Base-by-base conservation (phyloP, 176 grass and related monocot genomes). In the Avena eriantha region DNA sequence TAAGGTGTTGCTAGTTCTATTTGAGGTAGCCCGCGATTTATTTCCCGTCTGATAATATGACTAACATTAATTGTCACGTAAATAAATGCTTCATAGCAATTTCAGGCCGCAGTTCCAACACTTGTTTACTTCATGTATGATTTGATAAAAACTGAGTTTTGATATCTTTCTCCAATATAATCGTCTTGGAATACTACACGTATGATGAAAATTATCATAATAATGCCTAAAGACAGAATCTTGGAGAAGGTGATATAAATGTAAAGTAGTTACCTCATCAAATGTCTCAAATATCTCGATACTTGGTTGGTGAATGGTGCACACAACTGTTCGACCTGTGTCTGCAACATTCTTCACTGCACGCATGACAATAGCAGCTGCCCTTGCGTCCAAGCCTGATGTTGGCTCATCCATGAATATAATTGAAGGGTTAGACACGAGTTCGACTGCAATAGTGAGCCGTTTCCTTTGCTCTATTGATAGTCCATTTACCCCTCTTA, bases 251-350 rank as follows among this genome's bases (percentile, higher is more conserved):
- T 29, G 22, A 5, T 75, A 58, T 76, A 58, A 29, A 53, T 59
- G 17, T 43, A 49, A 47, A 34, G 14, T 79, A 26, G 67, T 34
- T 89, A 95, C 94, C 91, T 95, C 89, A 57, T 95, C 91, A 80
- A 95, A 95, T 48, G 94, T 81, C 61, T 95, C 94, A 85, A 95
- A 93, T 82, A 95, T 95, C 34, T 95, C 86, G 3, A 92, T 92
- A 70, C 90, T 92, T 33, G 93, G 93, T 81, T 95, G 93, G 74
- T 92, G 93, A 81, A 95, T 95, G 26, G 90, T 95, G 80, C 93
- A 95, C 7, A 95, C 90, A 65, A 95, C 88, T 43, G 93, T 92
- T 73, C 93, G 83, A 77, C 93, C 93, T 50, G 93, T 95, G 24
- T 92, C 85, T 21, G 85, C 73, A 61, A 92, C 88, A 14, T 90